These are phyloP conservation scores for Geranium rotundifolium DNA, from an alignment of 345 rosid species.

Conservation along the genomic window DNA sequence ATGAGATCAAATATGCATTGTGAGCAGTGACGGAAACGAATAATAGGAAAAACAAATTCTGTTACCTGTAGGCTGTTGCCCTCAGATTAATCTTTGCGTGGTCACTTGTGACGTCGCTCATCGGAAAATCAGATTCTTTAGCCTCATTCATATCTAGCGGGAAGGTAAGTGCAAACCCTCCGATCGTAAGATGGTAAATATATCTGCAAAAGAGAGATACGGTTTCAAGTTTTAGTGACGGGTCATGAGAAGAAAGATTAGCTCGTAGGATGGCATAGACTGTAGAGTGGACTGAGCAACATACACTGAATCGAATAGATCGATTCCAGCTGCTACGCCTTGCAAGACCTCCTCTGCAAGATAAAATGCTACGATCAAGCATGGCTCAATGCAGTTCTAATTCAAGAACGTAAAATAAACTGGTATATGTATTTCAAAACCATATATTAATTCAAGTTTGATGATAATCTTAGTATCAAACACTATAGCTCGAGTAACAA, in stretches of 20 bases:
- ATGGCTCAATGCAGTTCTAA: no score
- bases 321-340: constrained; percentile 71
- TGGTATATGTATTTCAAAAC: not conserved
- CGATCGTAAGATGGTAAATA: constrained; percentile 55
- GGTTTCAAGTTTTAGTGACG: not conserved
- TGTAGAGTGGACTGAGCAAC: constrained; percentile 7
- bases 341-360: constrained; percentile 63
- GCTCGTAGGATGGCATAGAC: not conserved
- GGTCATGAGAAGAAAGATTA: not conserved
- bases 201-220: constrained; percentile 32
- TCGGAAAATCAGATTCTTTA: constrained; percentile 7
- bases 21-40: no score
- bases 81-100: constrained; percentile 46
- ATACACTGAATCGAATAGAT: constrained; percentile 61
- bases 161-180: constrained; percentile 61
- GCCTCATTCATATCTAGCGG: constrained; percentile 23
- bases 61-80: constrained; percentile 52
- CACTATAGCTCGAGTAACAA: not conserved
- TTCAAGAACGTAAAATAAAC: no score
- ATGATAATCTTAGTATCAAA: no score
- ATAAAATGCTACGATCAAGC: not conserved
- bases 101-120: constrained; percentile 24
- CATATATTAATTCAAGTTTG: not conserved
- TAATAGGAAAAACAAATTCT: not conserved
- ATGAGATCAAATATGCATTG: no score